These are phyloP conservation scores for Lentinula guzmanii DNA, from an alignment of 768 basidiomycete species.

Conservation along the genomic window DNA sequence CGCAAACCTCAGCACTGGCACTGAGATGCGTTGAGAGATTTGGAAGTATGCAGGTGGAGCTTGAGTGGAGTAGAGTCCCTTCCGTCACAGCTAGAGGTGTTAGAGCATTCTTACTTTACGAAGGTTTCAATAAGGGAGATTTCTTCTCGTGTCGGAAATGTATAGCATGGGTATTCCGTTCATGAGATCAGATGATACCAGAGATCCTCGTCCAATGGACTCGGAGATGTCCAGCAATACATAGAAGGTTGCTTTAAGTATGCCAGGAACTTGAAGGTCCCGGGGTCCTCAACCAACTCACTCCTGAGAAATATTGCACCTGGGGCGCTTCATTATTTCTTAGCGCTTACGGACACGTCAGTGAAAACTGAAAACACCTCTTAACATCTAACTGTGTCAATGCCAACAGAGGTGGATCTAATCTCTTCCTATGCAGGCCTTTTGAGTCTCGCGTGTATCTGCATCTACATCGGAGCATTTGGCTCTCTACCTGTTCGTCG, in stretches of 20 bases:
- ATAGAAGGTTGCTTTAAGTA: not conserved
- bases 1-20: not conserved
- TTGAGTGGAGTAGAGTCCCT: not conserved
- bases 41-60: not conserved
- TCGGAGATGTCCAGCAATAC: not conserved
- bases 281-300: not conserved
- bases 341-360: not conserved
- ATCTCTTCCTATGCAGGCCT: constrained; percentile 67
- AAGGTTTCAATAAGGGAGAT: not conserved
- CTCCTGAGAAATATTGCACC: not conserved
- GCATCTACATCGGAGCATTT: constrained; percentile 66
- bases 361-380: not conserved
- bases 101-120: not conserved
- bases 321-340: not conserved
- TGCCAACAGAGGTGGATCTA: constrained; percentile 44
- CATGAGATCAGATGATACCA: not conserved
- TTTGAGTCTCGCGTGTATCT: constrained; percentile 54
- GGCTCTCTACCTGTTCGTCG: constrained; percentile 59
- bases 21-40: not conserved
- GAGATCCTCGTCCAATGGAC: not conserved
- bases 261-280: not conserved
- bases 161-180: not conserved
- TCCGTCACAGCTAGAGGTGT: not conserved
- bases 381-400: not conserved
- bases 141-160: not conserved